Base-by-base conservation (phyloP, 2,329 filamentous ascomycete species). In the Neurospora sp. region DNA sequence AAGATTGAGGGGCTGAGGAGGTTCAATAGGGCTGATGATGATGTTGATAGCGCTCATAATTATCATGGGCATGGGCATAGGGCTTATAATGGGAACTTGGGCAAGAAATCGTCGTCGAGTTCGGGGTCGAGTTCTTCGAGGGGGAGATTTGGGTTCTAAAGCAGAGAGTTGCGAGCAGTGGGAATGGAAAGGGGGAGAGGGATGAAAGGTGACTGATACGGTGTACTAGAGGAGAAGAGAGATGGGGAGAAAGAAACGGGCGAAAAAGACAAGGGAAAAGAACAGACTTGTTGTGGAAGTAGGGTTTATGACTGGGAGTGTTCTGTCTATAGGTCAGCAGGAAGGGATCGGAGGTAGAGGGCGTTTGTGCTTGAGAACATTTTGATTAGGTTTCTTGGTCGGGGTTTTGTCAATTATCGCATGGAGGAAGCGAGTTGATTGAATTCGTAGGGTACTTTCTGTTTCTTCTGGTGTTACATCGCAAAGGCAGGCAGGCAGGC, bases 1-100 rank as follows among this genome's bases (percentile, higher is more conserved):
- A 98, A 99, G 85, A 98, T 99, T 88, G 94, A 98, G 79, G 91
- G 92, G 70, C 81, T 99, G 76, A 86, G 92, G 71, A 91, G 94
- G 76, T 83, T 99, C 9, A 94, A 98, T 77, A 90, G 90, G 9
- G 10, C 19, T 9, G 38, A 62, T 33, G 52, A 62, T 62, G 52
- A 62, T 62, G 23, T 62, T 8, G 52, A 33, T 62, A 8, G 42
- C 5, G 42, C 6, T 28, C 52, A 62, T 33, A 33, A 62, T 23
- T 62, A 62, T 62, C 52, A 62, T 33, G 52, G 52, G 2, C 52
- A 62, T 62, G 52, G 52, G 13, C 52, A 62, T 62, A 62, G 52
- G 52, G 52, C 52, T 8, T 62, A 62, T 17, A 62, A 62, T 17
- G 52, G 52, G 13, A 62, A 62, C 13, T 33, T 62, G 23, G 52